Percentiles rank a stretch among this genome's conserved stretches.
phyloP scores from a whole-genome alignment of 768 basidiomycete species.

The Hericium coralloides region DNA sequence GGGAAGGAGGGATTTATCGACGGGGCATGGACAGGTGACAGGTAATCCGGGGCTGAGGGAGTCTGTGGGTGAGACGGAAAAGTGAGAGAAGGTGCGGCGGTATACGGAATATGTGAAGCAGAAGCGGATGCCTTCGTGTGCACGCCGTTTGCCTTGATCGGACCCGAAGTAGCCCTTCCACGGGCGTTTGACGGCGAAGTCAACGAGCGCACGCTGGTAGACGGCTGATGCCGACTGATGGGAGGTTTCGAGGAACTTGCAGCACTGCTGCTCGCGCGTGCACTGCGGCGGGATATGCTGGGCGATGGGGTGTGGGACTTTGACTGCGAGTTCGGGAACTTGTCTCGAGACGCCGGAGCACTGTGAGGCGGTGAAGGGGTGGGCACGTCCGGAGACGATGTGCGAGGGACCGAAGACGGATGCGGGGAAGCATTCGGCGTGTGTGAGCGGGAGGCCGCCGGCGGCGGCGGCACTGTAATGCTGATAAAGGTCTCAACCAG shows the following conservation, averaged over 20 bases:
- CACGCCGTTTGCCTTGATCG: background rate
- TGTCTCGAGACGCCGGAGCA: background rate
- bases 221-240: background rate
- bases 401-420: background rate
- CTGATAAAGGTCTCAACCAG: slow-evolving; percentile 73
- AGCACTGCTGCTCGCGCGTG: background rate
- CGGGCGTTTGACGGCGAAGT: background rate
- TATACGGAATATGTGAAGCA: background rate
- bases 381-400: background rate
- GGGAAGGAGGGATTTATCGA: slow-evolving; percentile 78
- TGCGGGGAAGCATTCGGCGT: background rate
- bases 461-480: slow-evolving; percentile 31
- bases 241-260: background rate
- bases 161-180: background rate
- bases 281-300: background rate
- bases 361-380: background rate
- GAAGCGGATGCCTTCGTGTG: background rate
- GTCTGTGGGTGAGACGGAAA: slow-evolving; percentile 3
- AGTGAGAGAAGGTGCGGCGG: background rate
- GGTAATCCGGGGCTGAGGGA: slow-evolving; percentile 46
- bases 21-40: slow-evolving; percentile 71
- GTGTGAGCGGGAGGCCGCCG: slow-evolving; percentile 2
- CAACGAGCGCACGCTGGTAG: background rate
- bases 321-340: background rate
- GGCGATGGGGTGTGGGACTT: background rate